Percentiles rank a stretch among this genome's conserved stretches.
Conservation (phyloP, 345 rosid genomes). For the Eucalyptus polybractea region DNA sequence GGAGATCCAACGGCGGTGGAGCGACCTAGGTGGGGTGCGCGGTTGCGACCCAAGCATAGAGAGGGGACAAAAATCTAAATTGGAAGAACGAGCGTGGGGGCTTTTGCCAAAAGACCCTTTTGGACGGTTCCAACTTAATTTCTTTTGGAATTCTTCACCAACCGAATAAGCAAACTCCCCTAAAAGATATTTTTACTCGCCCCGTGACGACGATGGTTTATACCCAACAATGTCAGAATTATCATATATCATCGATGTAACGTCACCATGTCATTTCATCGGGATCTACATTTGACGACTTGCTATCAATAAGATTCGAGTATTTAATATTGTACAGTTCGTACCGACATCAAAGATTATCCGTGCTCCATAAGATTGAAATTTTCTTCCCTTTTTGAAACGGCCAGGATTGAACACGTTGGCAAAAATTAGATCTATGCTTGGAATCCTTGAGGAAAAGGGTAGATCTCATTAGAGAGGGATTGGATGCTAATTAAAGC, state of each 20-base stretch:
- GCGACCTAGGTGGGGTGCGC: neutral
- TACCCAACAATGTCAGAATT: neutral
- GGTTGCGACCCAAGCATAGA: neutral
- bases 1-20: neutral
- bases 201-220: neutral
- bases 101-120: neutral
- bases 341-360: neutral
- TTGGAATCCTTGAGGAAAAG: neutral
- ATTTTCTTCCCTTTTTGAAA: neutral
- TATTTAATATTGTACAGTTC: neutral
- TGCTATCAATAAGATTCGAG: neutral
- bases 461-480: neutral
- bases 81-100: neutral
- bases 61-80: neutral
- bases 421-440: neutral
- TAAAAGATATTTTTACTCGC: neutral
- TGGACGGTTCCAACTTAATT: neutral
- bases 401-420: neutral
- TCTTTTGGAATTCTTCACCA: neutral
- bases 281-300: accelerated
- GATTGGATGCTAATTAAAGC: neutral
- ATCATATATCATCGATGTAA: neutral
- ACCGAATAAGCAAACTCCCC: neutral
- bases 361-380: accelerated
- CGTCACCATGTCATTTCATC: neutral